Conservation (phyloP, 192 early-diverging fungal genomes). For the Obelidium mucronatum region DNA sequence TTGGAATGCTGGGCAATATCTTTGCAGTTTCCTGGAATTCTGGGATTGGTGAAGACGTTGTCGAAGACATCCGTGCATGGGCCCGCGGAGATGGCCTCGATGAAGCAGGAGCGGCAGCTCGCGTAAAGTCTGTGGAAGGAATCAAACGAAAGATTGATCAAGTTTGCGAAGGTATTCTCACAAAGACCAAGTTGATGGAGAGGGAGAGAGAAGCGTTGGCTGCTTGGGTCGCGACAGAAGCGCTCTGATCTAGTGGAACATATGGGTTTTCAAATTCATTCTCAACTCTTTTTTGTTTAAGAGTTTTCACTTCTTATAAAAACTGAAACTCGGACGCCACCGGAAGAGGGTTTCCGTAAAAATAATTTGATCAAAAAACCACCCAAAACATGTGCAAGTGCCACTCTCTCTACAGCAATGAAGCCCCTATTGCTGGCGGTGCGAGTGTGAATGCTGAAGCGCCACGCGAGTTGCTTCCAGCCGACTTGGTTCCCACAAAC, state of each 20-base stretch:
- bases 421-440: not conserved
- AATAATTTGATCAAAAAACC: too few species aligned
- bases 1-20: not conserved
- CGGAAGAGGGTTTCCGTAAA: too few species aligned
- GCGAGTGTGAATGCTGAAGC: not conserved
- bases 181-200: not conserved
- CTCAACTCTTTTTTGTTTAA: too few species aligned
- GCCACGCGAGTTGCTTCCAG: conserved; percentile 69
- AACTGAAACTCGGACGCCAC: not conserved
- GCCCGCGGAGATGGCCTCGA: conserved; percentile 23
- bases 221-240: not conserved
- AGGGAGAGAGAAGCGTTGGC: conserved; percentile 10
- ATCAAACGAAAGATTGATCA: not conserved
- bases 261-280: too few species aligned
- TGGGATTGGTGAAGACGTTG: not conserved
- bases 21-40: not conserved
- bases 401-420: not conserved
- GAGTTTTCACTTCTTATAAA: not conserved
- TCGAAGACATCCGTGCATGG: conserved; percentile 4
- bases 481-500: conserved; percentile 74
- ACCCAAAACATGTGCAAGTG: not conserved
- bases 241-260: too few species aligned
- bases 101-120: conserved; percentile 4
- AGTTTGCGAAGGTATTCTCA: not conserved
- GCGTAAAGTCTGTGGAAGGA: conserved; percentile 28